Base-by-base conservation (phyloP, 306 rosid genomes). In the Quercus berberidifolia region DNA sequence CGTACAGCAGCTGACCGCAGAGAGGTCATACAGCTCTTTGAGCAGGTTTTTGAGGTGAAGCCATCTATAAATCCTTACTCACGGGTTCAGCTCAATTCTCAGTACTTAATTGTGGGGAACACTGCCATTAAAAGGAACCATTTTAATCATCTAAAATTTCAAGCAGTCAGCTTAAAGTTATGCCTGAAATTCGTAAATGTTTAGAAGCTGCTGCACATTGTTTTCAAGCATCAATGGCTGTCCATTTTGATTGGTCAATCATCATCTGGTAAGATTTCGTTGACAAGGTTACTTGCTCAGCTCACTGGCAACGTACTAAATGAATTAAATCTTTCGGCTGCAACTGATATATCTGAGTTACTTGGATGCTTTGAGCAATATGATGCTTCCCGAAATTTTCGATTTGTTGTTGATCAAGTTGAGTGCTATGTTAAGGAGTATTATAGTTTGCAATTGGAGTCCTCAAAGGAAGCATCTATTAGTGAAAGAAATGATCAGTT, bases 361-460 rank as follows among this genome's bases (percentile, higher is more conserved):
- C 92, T 21, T 70, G 99, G 99, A 62, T 92, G 95, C 83, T 95
- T 95, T 82, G 97, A 95, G 86, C 99, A 95, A 80, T 92, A 91
- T 70, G 87, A 95, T 75, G 90, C 92, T 65, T 73, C 90, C 73
- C 89, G 96, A 20, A 89, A 83, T 21, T 21, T 21, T 21, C 23
- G 23, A 21, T 21, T 21, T 21, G 23, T 21, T 21, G 23, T 21
- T 21, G 23, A 21, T 21, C 23, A 21, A 21, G 23, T 21, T 21
- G 0, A 21, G 23, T 21, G 23, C 23, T 21, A 21, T 21, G 23
- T 21, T 21, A 21, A 21, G 23, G 23, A 21, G 23, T 21, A 21
- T 21, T 21, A 21, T 21, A 21, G 23, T 21, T 21, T 21, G 23
- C 23, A 21, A 21, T 21, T 21, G 23, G 23, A 21, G 23, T 21